These are phyloP conservation scores for Pseudoscleropodium purum DNA, from an alignment of 225 moss, liverwort and hornwort genomes.

Conservation along the genomic window DNA sequence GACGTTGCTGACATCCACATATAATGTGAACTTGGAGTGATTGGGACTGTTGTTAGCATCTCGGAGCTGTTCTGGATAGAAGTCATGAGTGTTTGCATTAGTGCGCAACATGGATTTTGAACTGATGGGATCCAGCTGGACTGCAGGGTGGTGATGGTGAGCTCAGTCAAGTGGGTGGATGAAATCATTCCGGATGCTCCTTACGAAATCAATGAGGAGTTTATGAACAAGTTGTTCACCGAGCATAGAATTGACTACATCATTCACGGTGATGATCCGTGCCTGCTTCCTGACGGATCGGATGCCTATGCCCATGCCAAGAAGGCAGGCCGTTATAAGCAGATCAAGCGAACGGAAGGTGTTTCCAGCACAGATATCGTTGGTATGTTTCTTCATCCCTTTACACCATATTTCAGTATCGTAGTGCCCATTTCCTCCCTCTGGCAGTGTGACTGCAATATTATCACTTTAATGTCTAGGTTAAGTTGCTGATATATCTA, in stretches of 20 bases:
- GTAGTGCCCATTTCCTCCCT: background rate
- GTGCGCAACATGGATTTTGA: background rate
- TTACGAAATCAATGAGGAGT: conserved; percentile 84
- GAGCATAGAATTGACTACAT: conserved; percentile 89
- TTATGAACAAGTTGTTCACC: conserved; percentile 95
- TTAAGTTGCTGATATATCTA: background rate
- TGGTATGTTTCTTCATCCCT: conserved; percentile 26
- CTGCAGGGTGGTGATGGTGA: conserved; percentile 94
- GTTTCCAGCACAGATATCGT: conserved; percentile 99
- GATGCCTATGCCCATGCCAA: conserved; percentile 98
- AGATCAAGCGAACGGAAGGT: conserved; percentile 98
- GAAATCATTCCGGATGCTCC: conserved; percentile 84
- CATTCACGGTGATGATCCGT: conserved; percentile 98
- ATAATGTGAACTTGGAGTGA: background rate
- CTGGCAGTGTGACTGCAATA: background rate
- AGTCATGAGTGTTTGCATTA: background rate
- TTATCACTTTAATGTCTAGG: background rate
- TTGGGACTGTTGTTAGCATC: background rate
- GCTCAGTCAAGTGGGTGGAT: conserved; percentile 98
- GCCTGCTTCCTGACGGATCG: conserved; percentile 91
- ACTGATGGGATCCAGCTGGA: conserved; percentile 21
- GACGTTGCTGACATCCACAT: background rate
- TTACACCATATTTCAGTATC: background rate
- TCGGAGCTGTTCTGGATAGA: background rate
- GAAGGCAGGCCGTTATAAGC: conserved; percentile 92